These are phyloP conservation scores for Chamaenerion angustifolium DNA, from an alignment of 345 rosid species.

Conservation along the genomic window DNA sequence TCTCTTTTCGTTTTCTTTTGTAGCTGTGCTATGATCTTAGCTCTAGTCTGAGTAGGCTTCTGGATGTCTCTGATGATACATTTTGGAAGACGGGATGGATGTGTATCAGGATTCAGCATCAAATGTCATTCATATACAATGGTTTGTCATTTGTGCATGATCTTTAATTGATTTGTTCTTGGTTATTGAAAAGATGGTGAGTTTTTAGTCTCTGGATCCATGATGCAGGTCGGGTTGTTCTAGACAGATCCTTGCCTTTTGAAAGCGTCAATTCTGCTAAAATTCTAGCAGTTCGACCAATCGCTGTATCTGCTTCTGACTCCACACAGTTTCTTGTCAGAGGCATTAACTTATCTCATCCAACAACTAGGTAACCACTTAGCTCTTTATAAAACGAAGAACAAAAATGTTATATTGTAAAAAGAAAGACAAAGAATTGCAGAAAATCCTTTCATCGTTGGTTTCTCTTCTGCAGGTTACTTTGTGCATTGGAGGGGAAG, in stretches of 20 bases:
- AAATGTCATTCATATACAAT: conserved; percentile 61
- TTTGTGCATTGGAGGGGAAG: conserved; percentile 85
- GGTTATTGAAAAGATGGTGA: too few species aligned
- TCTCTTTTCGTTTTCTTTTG: conserved; percentile 9
- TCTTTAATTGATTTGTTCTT: too few species aligned
- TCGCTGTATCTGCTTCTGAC: conserved; percentile 53
- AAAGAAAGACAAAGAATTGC: too few species aligned
- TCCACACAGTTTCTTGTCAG: conserved; percentile 54
- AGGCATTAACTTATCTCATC: conserved; percentile 60
- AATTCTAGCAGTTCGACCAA: conserved; percentile 60
- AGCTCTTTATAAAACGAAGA: neutral
- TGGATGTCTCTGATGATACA: conserved; percentile 52
- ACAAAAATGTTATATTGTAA: too few species aligned
- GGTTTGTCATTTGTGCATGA: conserved; percentile 19
- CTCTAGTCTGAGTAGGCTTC: conserved; percentile 68
- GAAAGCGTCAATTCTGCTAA: conserved; percentile 39
- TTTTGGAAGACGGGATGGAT: conserved; percentile 95
- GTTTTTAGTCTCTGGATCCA: conserved; percentile 1
- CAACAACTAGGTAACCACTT: conserved; percentile 46
- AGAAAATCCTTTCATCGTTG: neutral
- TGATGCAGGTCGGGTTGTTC: conserved; percentile 70
- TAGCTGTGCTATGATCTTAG: conserved; percentile 67
- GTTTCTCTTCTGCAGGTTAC: conserved; percentile 39
- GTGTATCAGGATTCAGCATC: conserved; percentile 59
- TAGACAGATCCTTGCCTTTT: conserved; percentile 54